Evolutionary conservation across 2,329 filamentous ascomycete genomes (phyloP).

Genomic region (Scolecobasidium constrictum): DNA sequence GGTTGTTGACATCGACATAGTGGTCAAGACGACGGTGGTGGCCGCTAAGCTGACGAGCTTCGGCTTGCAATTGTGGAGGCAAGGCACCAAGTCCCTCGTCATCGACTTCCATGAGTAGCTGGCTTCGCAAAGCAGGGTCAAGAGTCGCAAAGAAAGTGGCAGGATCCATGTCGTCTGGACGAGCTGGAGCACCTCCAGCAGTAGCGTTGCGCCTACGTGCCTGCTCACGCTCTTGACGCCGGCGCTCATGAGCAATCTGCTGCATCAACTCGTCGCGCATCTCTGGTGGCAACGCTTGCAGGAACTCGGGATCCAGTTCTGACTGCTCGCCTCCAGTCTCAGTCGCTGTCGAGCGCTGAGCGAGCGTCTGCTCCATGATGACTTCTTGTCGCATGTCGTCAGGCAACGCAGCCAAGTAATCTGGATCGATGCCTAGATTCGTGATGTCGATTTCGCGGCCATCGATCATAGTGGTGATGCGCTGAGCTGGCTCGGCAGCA

Average conservation of each 20-base stretch:
- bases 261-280: conserved; percentile 84
- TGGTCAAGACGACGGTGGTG: conserved; percentile 39
- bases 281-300: conserved; percentile 83
- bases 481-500: conserved; percentile 23
- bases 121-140: conserved; percentile 70
- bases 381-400: conserved; percentile 96
- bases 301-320: conserved; percentile 85
- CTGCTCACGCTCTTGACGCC: conserved; percentile 76
- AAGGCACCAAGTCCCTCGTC: conserved; percentile 76
- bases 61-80: conserved; percentile 74
- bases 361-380: conserved; percentile 78
- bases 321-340: conserved; percentile 62
- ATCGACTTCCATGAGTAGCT: conserved; percentile 84
- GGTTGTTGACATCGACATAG: conserved; percentile 15
- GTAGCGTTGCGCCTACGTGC: conserved; percentile 55
- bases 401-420: conserved; percentile 92
- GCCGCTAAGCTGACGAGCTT: conserved; percentile 64
- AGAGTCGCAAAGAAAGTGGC: conserved; percentile 88
- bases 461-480: conserved; percentile 72
- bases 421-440: conserved; percentile 82
- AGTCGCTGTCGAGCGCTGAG: conserved; percentile 63
- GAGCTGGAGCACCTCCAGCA: conserved; percentile 33
- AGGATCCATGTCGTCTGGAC: conserved; percentile 77
- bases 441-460: conserved; percentile 89
- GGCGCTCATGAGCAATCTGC: conserved; percentile 80